Percentiles rank a stretch among this genome's conserved stretches.
These are phyloP conservation scores for Aquilaria agallochum DNA, from an alignment of 441 rosid genomes.

Conservation along the genomic window DNA sequence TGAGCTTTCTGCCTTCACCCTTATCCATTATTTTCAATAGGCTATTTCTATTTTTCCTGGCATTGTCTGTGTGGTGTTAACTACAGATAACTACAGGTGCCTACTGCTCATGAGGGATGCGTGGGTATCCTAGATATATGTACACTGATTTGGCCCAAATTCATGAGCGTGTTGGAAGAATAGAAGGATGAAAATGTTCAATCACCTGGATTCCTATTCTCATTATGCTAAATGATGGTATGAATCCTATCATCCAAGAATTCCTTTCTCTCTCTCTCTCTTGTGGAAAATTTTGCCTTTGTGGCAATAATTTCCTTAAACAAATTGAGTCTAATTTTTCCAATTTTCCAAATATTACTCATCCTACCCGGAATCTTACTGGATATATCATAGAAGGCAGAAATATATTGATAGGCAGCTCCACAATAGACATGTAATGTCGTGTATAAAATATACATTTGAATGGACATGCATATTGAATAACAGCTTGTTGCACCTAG, in stretches of 20 bases:
- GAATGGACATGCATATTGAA: too few relatives aligned
- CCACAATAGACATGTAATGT: slow-evolving; percentile 75
- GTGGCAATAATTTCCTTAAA: too few relatives aligned
- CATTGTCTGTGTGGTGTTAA: too few relatives aligned
- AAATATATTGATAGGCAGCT: slow-evolving; percentile 97
- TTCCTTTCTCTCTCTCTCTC: too few relatives aligned
- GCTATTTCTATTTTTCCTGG: too few relatives aligned
- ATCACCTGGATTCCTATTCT: slow-evolving; percentile 97
- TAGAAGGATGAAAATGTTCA: slow-evolving; percentile 97
- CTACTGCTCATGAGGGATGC: slow-evolving; percentile 98
- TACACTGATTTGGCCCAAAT: slow-evolving; percentile 99
- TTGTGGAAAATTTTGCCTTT: too few relatives aligned
- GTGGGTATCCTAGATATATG: slow-evolving; percentile 99
- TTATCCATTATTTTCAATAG: too few relatives aligned
- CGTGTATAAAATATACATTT: too few relatives aligned
- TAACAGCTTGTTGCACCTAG: too few relatives aligned
- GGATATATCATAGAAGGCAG: slow-evolving; percentile 99
- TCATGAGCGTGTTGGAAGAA: slow-evolving; percentile 97
- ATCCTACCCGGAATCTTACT: slow-evolving; percentile 99
- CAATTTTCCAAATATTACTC: slow-evolving; percentile 71
- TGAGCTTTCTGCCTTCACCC: too few relatives aligned
- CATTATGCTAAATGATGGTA: slow-evolving; percentile 99
- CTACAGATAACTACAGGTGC: slow-evolving; percentile 49
- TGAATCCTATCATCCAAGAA: too few relatives aligned
- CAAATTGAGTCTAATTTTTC: too few relatives aligned